These are phyloP conservation scores for Tricholoma sp. DNA, from an alignment of 768 basidiomycete genomes.

Conservation along the genomic window DNA sequence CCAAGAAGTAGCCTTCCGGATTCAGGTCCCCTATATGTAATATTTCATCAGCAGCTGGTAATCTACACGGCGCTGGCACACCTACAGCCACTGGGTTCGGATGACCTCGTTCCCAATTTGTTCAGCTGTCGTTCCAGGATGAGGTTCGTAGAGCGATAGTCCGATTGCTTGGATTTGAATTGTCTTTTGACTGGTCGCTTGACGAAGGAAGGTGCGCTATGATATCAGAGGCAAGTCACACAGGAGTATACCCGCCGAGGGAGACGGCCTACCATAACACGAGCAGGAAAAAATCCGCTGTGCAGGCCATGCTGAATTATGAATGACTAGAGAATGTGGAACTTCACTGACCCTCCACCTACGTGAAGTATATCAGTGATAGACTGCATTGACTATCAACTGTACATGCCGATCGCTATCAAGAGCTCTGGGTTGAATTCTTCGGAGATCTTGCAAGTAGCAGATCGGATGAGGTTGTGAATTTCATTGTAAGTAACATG, in stretches of 20 bases:
- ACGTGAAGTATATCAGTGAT: conserved; percentile 10
- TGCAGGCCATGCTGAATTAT: conserved; percentile 8
- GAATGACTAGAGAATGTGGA: conserved; percentile 13
- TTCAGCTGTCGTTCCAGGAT: conserved; percentile 69
- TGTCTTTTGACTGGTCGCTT: conserved; percentile 61
- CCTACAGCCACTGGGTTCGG: conserved; percentile 95
- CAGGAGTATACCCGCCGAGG: conserved; percentile 5
- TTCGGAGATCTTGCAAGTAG: conserved; percentile 60
- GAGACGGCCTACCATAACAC: conserved; percentile 59
- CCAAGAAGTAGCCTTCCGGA: conserved; percentile 71
- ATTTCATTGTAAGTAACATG: conserved; percentile 88
- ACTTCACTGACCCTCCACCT: conserved; percentile 76
- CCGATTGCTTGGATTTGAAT: conserved; percentile 97
- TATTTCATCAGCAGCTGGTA: conserved; percentile 4
- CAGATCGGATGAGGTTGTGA: conserved; percentile 77
- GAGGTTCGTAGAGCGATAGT: conserved; percentile 88
- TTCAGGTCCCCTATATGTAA: conserved; percentile 50
- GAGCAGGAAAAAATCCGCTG: conserved; percentile 94
- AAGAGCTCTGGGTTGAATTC: conserved; percentile 86
- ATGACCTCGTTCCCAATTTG: conserved; percentile 82
- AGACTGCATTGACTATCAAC: background rate
- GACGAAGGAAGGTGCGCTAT: conserved; percentile 82
- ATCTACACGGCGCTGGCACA: background rate
- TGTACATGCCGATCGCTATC: conserved; percentile 68
- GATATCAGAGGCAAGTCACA: background rate